Percentiles rank a stretch among this genome's conserved stretches.
Conservation (phyloP, 2,329 filamentous ascomycete species). For the Fusarium luffae region DNA sequence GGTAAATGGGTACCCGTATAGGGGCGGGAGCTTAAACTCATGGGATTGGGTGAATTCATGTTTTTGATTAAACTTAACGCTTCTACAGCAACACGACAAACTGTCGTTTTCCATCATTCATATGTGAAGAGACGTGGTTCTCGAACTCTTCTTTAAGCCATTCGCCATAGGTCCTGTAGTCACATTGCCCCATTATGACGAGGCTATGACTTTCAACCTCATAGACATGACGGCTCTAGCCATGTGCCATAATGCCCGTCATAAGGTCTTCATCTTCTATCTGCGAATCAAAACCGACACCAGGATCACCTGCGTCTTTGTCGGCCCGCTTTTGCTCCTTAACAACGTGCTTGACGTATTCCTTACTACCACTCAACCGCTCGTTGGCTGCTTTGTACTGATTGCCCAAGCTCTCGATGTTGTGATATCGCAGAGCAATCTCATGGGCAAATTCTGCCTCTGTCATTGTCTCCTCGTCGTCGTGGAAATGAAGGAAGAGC, state of each 20-base stretch:
- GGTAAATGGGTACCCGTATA: neutral
- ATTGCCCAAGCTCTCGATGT: constrained; percentile 58
- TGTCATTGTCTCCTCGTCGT: constrained; percentile 55
- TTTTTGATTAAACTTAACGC: constrained; percentile 9
- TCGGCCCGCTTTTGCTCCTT: constrained; percentile 60
- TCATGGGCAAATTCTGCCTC: constrained; percentile 64
- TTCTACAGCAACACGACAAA: constrained; percentile 3
- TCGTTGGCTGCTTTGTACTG: constrained; percentile 65
- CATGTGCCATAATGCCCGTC: constrained; percentile 55
- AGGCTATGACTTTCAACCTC: neutral
- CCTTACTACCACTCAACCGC: constrained; percentile 64
- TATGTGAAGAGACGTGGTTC: neutral
- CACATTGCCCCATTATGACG: neutral
- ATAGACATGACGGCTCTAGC: neutral
- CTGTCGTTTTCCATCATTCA: constrained; percentile 28
- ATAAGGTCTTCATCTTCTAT: constrained; percentile 72
- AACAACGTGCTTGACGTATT: constrained; percentile 63
- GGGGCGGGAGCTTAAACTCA: neutral
- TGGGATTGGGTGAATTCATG: neutral
- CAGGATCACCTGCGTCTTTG: constrained; percentile 54
- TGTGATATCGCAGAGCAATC: constrained; percentile 55
- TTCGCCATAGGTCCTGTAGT: neutral
- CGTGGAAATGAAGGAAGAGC: constrained; percentile 63
- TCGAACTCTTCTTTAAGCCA: neutral
- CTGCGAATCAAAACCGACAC: constrained; percentile 57